A percentile compares a stretch with the other conserved stretches of the same genome.
Evolutionary conservation across 148 eudicot genomes (phyloP).

Genomic region (Cornus florida): DNA sequence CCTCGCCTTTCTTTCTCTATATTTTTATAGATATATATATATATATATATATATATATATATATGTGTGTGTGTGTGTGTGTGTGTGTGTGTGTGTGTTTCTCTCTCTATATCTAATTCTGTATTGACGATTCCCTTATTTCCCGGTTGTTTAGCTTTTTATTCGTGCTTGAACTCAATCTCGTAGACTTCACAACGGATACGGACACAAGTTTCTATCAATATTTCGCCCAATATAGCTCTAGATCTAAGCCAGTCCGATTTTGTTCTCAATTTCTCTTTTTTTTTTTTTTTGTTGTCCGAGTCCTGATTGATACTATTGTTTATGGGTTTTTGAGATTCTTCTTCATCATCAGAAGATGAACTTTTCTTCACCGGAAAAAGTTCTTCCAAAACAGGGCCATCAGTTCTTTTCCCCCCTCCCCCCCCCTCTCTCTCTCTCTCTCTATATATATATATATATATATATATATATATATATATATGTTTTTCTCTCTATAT

Average conservation of each 20-base stretch:
- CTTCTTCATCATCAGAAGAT: conserved; percentile 35
- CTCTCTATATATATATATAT: too few species aligned
- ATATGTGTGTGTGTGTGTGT: too few species aligned
- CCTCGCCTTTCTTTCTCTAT: too few species aligned
- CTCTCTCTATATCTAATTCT: background rate
- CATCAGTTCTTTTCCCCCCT: too few species aligned
- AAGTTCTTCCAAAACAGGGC: conserved; percentile 56
- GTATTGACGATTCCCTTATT: background rate
- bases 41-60: background rate
- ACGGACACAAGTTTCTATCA: background rate
- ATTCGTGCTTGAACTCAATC: background rate
- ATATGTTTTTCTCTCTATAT: too few species aligned
- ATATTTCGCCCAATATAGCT: background rate
- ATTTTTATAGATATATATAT: too few species aligned
- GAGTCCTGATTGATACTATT: background rate
- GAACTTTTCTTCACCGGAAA: conserved; percentile 51
- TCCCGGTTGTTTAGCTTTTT: background rate
- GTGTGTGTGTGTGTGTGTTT: too few species aligned
- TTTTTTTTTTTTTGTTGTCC: background rate
- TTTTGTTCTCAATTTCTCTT: conserved; percentile 39
- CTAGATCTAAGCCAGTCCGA: conserved; percentile 77
- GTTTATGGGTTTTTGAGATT: conserved; percentile 22
- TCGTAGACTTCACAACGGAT: conserved; percentile 1
- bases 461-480: too few species aligned
- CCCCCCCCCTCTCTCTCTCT: too few species aligned